Evolutionary conservation across 306 rosid species (phyloP).

Genomic region (Cucumis cinereus): DNA sequence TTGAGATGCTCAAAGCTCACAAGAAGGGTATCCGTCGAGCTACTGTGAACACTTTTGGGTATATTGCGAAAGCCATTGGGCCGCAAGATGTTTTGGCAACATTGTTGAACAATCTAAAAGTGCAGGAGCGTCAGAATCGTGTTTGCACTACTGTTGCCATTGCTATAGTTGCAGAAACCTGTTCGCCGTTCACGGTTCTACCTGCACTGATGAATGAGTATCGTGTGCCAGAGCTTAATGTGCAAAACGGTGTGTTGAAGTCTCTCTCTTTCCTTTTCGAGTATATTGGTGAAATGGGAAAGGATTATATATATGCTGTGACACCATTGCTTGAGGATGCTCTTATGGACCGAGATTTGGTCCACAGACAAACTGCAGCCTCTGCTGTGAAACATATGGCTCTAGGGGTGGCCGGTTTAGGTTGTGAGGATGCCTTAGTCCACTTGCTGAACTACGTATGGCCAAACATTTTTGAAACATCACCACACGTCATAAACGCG

Average conservation of each 20-base stretch:
- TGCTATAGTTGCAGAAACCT: constrained; percentile 91
- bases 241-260: constrained; percentile 86
- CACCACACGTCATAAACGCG: constrained; percentile 90
- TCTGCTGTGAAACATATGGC: constrained; percentile 99
- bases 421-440: constrained; percentile 78
- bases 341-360: constrained; percentile 90
- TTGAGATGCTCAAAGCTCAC: constrained; percentile 98
- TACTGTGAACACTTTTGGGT: constrained; percentile 81
- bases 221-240: constrained; percentile 92
- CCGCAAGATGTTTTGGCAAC: constrained; percentile 92
- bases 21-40: constrained; percentile 93
- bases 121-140: constrained; percentile 95
- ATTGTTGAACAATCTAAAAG: constrained; percentile 70
- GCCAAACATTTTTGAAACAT: constrained; percentile 95
- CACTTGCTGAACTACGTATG: constrained; percentile 83
- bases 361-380: constrained; percentile 94
- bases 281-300: constrained; percentile 98
- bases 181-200: constrained; percentile 85
- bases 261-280: constrained; percentile 89
- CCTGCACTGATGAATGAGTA: constrained; percentile 96
- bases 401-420: constrained; percentile 94
- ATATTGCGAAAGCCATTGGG: constrained; percentile 90
- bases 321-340: constrained; percentile 95
- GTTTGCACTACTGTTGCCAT: constrained; percentile 94
- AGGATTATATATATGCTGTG: constrained; percentile 90